Evolutionary conservation across 2,329 filamentous ascomycete species (phyloP).

Genomic region (Aspergillus jensenii): DNA sequence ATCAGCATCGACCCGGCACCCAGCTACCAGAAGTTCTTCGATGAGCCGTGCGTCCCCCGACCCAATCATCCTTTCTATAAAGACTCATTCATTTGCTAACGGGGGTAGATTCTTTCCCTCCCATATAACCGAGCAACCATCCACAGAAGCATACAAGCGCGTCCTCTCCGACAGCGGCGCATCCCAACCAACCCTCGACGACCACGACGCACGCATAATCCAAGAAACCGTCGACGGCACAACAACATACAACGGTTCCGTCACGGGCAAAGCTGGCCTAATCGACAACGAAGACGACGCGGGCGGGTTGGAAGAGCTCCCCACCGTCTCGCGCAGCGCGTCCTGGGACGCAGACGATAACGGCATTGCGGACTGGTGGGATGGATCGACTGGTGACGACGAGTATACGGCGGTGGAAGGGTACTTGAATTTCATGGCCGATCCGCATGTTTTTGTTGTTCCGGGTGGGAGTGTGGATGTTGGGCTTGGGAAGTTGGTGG

Average conservation of each 20-base stretch:
- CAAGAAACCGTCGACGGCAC: slow-evolving; percentile 10
- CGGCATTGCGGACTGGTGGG: slow-evolving; percentile 15
- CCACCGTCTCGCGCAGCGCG: neutral
- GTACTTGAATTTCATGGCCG: slow-evolving; percentile 13
- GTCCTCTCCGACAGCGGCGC: slow-evolving; percentile 11
- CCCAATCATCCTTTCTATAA: no score
- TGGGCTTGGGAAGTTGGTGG: neutral
- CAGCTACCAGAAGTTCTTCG: slow-evolving; percentile 13
- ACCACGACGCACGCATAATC: slow-evolving; percentile 11
- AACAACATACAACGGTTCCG: slow-evolving; percentile 4
- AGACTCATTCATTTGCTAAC: no score
- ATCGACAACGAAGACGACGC: slow-evolving; percentile 13
- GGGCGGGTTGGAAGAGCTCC: slow-evolving; percentile 10
- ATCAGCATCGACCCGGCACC: slow-evolving; percentile 9
- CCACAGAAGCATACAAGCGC: slow-evolving; percentile 12
- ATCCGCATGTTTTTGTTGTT: slow-evolving; percentile 5
- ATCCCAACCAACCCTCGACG: slow-evolving; percentile 1
- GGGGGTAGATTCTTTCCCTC: slow-evolving; percentile 9
- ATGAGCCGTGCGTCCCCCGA: neutral
- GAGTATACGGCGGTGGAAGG: slow-evolving; percentile 11
- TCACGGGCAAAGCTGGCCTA: slow-evolving; percentile 5
- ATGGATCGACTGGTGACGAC: slow-evolving; percentile 6
- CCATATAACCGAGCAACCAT: slow-evolving; percentile 9
- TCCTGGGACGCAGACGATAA: slow-evolving; percentile 10
- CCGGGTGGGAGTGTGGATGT: neutral